phyloP scores from a whole-genome alignment of 164 flowering plant genomes.

The Litsea cubeba region DNA sequence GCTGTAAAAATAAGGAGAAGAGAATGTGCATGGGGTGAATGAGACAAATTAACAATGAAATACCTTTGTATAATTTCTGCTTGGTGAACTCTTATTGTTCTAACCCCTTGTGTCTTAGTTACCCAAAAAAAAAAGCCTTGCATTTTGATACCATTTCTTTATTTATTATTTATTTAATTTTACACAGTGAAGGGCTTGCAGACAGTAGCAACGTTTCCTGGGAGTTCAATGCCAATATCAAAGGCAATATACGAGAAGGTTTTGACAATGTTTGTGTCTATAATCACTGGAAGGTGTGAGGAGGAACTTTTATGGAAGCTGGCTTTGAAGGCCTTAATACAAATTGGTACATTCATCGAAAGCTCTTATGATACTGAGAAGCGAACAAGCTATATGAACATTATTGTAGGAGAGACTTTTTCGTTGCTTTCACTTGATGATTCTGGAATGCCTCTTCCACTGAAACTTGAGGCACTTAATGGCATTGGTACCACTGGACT shows the following conservation, averaged over 20 bases:
- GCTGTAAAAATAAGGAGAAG: too few species aligned
- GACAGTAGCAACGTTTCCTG: slow-evolving; percentile 67
- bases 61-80: too few species aligned
- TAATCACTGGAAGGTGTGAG: slow-evolving; percentile 29
- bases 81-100: background rate
- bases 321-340: slow-evolving; percentile 53
- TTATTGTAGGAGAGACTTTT: slow-evolving; percentile 57
- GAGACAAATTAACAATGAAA: too few species aligned
- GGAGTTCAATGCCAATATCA: slow-evolving; percentile 34
- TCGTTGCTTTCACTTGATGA: slow-evolving; percentile 37
- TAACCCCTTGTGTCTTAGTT: background rate
- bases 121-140: too few species aligned
- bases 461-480: slow-evolving; percentile 57
- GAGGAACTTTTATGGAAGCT: slow-evolving; percentile 47
- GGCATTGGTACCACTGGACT: slow-evolving; percentile 48
- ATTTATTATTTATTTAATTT: background rate
- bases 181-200: slow-evolving; percentile 79
- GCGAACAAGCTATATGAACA: slow-evolving; percentile 34
- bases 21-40: too few species aligned
- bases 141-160: too few species aligned
- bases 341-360: slow-evolving; percentile 55
- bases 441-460: slow-evolving; percentile 37
- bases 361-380: slow-evolving; percentile 46
- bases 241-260: slow-evolving; percentile 46
- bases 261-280: slow-evolving; percentile 40